Evolutionary conservation across 2,329 filamentous ascomycete genomes (phyloP), one percentile per base, ranked within the genome.

Genomic region (Ophiostoma sp.): DNA sequence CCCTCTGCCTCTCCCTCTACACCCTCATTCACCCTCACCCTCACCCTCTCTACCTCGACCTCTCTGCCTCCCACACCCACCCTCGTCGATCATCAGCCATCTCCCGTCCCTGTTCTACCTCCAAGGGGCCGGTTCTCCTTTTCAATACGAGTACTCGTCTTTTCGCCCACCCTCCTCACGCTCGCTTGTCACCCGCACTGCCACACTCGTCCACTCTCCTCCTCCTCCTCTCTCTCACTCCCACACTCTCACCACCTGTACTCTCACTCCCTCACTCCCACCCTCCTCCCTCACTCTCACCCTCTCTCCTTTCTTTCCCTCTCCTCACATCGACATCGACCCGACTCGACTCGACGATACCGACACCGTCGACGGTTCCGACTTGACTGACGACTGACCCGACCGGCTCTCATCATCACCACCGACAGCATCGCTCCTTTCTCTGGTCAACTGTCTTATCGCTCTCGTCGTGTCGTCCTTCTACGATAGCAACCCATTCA

Each of bases 331-430:
- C 58, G 58, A 62, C 58, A 16, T 62, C 58, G 58, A 62, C 58
- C 40, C 58, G 58, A 62, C 58, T 63, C 58, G 58, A 63, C 58
- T 63, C 58, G 58, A 63, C 58, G 60, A 63, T n/a, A 41, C 42
- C 58, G 58, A 42, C 58, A 63, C 8, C 11, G 58, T 41, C 58
- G 58, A 63, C 58, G 58, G 42, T 38, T 58, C 8, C 9, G 11
- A 12, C 12, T 14, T 16, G 11, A 47, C 14, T n/a, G 14, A 16
- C 45, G 45, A 47, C 45, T 44, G 12, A 16, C 27, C 27, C 27
- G 27, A 27, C 27, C 27, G 27, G 27, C 27, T 27, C 27, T 2
- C 27, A 27, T 27, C 27, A 27, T 27, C 27, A 27, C 27, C 27
- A 27, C 27, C 27, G 27, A 27, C 27, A 27, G 27, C n/a, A 16